Base-by-base conservation (phyloP, 441 rosid genomes). In the Populus hybrid region DNA sequence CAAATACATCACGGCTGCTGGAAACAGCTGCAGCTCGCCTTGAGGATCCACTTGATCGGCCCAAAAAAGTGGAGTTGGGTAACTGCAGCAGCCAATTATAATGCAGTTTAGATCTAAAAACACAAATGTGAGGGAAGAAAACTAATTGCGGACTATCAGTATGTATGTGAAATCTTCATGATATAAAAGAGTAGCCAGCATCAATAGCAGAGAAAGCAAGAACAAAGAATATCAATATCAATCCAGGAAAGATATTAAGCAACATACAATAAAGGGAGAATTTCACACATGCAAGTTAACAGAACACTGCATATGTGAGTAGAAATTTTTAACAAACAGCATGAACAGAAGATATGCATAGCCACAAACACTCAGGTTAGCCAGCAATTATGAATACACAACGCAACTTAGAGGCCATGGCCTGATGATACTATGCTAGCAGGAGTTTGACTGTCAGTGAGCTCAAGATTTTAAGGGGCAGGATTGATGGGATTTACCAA, bases 11-110 rank as follows among this genome's bases (percentile, higher is more conserved):
- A 4, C 86, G 87, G 72, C 90, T 78, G 42, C 88, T 72, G 38
- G 88, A 84, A 77, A 86, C 85, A 82, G 82, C 87, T 77, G 85
- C 86, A 36, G 83, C 84, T 80, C 89, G 86, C 78, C 89, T 88
- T 20, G 90, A 77, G 5, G 95, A 86, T 79, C 95, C 95, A 63
- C 87, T 83, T 16, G 89, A 36, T 28, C 85, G 86, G 36, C 87
- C 89, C 80, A 82, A 16, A 76, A 84, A 83, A 76, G 79, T 38
- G 69, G 85, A 84, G 80, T 83, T 76, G 59, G 89, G 79, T 78
- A 85, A 67, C 89, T 88, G 85, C 76, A 35, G n/a, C 36, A 50
- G 36, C 72, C 74, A 68, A 68, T 54, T 66, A 71, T 65, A 73
- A 77, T 30, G 23, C 74, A 23, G 23, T 59, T 73, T 61, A 77